These are phyloP conservation scores for Takakia lepidozioides DNA, from an alignment of 225 moss, liverwort and hornwort species.

Conservation along the genomic window DNA sequence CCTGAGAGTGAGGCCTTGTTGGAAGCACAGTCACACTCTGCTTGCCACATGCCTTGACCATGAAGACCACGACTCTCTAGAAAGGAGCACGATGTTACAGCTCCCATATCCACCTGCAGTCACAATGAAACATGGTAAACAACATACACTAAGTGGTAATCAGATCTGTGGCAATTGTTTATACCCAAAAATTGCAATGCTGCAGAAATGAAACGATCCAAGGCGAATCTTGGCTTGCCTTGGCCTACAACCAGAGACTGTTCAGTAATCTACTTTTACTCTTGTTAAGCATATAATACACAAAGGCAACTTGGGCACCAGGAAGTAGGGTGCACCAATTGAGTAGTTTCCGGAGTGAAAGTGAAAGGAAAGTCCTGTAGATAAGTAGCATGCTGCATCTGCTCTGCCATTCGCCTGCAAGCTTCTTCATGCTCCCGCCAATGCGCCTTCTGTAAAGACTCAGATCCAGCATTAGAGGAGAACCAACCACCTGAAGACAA, in stretches of 20 bases:
- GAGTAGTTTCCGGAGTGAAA: constrained; percentile 38
- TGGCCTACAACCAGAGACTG: too few relatives aligned
- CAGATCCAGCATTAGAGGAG: too few relatives aligned
- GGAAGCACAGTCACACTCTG: constrained; percentile 52
- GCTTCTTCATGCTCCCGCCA: constrained; percentile 65
- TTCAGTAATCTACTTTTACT: too few relatives aligned
- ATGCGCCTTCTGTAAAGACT: constrained; percentile 67
- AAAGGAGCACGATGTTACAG: constrained; percentile 38
- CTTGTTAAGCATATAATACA: too few relatives aligned
- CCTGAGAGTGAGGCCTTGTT: not conserved
- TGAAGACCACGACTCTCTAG: constrained; percentile 59
- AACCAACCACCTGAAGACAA: too few relatives aligned
- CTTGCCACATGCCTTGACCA: constrained; percentile 53
- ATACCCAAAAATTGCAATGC: too few relatives aligned
- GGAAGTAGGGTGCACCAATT: constrained; percentile 14
- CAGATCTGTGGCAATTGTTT: too few relatives aligned
- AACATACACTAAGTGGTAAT: too few relatives aligned
- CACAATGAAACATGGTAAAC: too few relatives aligned
- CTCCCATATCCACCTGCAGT: constrained; percentile 33
- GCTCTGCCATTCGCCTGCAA: constrained; percentile 67
- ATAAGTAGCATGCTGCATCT: constrained; percentile 58
- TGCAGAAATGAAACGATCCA: too few relatives aligned
- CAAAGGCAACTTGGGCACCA: too few relatives aligned
- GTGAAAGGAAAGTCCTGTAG: constrained; percentile 78
- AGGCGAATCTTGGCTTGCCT: too few relatives aligned